These are phyloP conservation scores for Boletus rubropictus DNA, from an alignment of 768 basidiomycete species.

Conservation along the genomic window DNA sequence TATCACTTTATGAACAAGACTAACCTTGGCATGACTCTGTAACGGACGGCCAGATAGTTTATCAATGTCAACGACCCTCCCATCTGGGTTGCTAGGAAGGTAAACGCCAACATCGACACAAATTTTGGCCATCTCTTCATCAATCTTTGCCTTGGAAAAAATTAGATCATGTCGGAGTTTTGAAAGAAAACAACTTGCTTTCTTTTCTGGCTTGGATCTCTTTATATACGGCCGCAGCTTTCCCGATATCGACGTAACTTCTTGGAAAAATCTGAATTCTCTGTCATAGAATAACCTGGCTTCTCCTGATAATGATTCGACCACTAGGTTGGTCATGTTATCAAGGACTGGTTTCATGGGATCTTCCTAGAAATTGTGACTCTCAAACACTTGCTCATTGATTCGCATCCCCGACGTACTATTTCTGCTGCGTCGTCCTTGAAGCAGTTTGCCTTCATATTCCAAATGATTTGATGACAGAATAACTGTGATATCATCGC, in stretches of 20 bases:
- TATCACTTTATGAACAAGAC: background rate
- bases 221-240: slow-evolving; percentile 97
- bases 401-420: slow-evolving; percentile 41
- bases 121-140: slow-evolving; percentile 98
- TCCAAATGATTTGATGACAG: slow-evolving; percentile 99
- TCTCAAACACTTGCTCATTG: background rate
- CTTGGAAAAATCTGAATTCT: slow-evolving; percentile 92
- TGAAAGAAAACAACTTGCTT: slow-evolving; percentile 41
- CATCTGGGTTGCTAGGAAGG: slow-evolving; percentile 95
- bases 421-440: slow-evolving; percentile 86
- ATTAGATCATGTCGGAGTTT: background rate
- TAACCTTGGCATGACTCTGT: slow-evolving; percentile 95
- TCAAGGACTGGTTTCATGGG: slow-evolving; percentile 96
- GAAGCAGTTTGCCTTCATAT: slow-evolving; percentile 98
- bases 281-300: slow-evolving; percentile 87
- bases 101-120: slow-evolving; percentile 92
- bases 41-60: slow-evolving; percentile 93
- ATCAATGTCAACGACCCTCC: slow-evolving; percentile 93
- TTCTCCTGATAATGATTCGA: slow-evolving; percentile 80
- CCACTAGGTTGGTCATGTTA: slow-evolving; percentile 71
- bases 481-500: slow-evolving; percentile 95
- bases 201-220: slow-evolving; percentile 93
- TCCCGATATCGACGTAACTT: slow-evolving; percentile 96
- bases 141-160: slow-evolving; percentile 79
- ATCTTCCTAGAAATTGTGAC: slow-evolving; percentile 59